These are phyloP conservation scores for Penicillium sp. DNA, from an alignment of 2,329 filamentous ascomycete genomes.

Conservation along the genomic window DNA sequence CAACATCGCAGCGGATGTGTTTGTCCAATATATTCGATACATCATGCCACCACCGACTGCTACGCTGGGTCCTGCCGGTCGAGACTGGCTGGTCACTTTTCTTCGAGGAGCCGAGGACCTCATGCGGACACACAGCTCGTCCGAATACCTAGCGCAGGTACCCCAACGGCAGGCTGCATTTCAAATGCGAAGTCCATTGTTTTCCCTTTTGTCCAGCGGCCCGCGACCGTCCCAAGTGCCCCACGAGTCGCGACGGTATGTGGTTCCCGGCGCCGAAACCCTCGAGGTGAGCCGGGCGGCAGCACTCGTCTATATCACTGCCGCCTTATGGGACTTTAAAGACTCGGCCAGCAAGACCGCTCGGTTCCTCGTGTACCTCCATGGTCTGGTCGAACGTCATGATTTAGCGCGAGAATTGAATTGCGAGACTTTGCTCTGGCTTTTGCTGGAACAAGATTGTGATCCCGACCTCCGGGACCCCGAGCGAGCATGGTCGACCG, in stretches of 20 bases:
- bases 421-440: constrained; percentile 38
- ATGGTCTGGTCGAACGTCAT: constrained; percentile 25
- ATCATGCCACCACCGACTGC: constrained; percentile 24
- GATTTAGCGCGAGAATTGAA: constrained; percentile 33
- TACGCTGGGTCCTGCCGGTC: constrained; percentile 15
- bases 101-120: constrained; percentile 33
- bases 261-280: constrained; percentile 30
- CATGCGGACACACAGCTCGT: constrained; percentile 28
- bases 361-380: constrained; percentile 31
- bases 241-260: constrained; percentile 32
- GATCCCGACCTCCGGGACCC: constrained; percentile 34
- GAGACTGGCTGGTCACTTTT: constrained; percentile 31
- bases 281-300: constrained; percentile 36
- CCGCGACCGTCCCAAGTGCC: constrained; percentile 38
- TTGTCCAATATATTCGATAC: constrained; percentile 34
- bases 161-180: constrained; percentile 31
- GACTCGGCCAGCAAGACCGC: constrained; percentile 27
- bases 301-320: constrained; percentile 37
- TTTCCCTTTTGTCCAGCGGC: constrained; percentile 39
- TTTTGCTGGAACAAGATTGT: constrained; percentile 36
- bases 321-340: constrained; percentile 33
- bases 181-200: constrained; percentile 36
- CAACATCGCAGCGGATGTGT: constrained; percentile 23
- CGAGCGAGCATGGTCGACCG: constrained; percentile 35
- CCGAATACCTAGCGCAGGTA: constrained; percentile 23